Conservation (phyloP, 176 grass and related monocot genomes). For the Paspalum notatum region DNA sequence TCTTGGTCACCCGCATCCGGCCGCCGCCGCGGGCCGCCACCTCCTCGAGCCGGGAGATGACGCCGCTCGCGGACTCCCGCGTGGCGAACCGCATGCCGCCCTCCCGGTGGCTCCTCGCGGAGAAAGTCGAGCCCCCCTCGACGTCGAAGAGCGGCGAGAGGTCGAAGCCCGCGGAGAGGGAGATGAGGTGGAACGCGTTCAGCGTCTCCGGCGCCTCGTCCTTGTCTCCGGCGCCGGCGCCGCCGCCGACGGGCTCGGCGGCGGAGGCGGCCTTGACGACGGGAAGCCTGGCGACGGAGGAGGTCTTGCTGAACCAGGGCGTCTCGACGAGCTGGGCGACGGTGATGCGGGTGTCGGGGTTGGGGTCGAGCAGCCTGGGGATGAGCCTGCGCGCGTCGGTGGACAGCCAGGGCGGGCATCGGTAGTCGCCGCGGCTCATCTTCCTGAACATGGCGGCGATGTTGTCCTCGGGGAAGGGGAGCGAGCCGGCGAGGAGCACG, state of each 20-base stretch:
- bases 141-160: conserved; percentile 90
- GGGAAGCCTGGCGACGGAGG: conserved; percentile 30
- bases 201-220: conserved; percentile 51
- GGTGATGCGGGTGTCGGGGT: conserved; percentile 75
- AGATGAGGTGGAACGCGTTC: conserved; percentile 96
- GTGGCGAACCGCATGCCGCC: conserved; percentile 76
- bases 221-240: conserved; percentile 37
- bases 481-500: conserved; percentile 78
- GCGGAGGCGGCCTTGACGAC: conserved; percentile 10
- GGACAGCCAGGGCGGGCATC: conserved; percentile 86
- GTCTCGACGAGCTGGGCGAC: conserved; percentile 77
- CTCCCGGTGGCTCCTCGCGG: conserved; percentile 29
- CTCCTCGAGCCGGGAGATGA: conserved; percentile 75
- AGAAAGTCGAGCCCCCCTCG: background rate
- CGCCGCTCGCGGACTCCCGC: conserved; percentile 60
- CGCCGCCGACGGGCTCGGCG: conserved; percentile 17
- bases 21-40: conserved; percentile 69
- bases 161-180: conserved; percentile 81
- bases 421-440: conserved; percentile 80
- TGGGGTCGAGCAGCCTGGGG: conserved; percentile 72
- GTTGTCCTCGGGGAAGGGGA: conserved; percentile 85
- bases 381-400: conserved; percentile 68
- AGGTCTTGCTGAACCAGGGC: conserved; percentile 79
- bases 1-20: conserved; percentile 69
- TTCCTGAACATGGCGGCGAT: conserved; percentile 81